phyloP scores from a whole-genome alignment of 139 green algal genomes.

The Micractinium conductrix region DNA sequence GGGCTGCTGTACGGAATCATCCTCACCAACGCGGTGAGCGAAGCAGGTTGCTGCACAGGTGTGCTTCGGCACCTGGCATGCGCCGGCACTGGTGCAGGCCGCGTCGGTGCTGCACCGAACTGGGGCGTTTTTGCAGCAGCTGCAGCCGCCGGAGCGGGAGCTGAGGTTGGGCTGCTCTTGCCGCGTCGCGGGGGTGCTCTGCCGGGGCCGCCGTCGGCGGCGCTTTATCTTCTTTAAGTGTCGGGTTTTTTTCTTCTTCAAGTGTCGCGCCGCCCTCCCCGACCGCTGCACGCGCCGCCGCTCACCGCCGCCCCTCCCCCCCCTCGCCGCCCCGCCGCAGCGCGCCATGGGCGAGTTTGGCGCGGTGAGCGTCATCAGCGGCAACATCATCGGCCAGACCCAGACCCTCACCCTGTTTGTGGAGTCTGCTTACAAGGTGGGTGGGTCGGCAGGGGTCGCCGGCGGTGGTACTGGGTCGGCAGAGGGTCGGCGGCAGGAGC shows the following conservation, averaged over 20 bases:
- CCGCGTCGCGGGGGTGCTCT: neutral
- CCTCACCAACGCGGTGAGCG: constrained; percentile 79
- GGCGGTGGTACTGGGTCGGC: neutral
- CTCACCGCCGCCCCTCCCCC: neutral
- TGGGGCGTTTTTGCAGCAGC: neutral
- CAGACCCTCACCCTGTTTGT: constrained; percentile 93
- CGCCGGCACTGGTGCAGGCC: neutral
- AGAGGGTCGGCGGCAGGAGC: neutral
- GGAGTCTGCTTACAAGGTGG: constrained; percentile 83
- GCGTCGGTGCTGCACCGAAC: neutral
- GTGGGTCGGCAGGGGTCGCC: constrained; percentile 42
- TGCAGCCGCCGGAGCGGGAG: neutral
- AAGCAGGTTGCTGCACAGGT: neutral
- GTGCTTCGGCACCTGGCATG: too few species aligned
- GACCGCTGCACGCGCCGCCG: neutral
- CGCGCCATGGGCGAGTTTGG: constrained; percentile 93
- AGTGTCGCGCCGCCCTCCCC: neutral
- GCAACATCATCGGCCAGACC: constrained; percentile 92
- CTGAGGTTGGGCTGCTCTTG: neutral
- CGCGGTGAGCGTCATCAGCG: constrained; percentile 87
- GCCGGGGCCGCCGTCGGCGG: too few species aligned
- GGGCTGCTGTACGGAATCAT: constrained; percentile 91
- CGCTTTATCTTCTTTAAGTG: neutral
- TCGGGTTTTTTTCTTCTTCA: neutral
- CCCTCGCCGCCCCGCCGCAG: constrained; percentile 10